Base-by-base conservation (phyloP, 23 red algal genomes). In the Gracilaria gracilis region DNA sequence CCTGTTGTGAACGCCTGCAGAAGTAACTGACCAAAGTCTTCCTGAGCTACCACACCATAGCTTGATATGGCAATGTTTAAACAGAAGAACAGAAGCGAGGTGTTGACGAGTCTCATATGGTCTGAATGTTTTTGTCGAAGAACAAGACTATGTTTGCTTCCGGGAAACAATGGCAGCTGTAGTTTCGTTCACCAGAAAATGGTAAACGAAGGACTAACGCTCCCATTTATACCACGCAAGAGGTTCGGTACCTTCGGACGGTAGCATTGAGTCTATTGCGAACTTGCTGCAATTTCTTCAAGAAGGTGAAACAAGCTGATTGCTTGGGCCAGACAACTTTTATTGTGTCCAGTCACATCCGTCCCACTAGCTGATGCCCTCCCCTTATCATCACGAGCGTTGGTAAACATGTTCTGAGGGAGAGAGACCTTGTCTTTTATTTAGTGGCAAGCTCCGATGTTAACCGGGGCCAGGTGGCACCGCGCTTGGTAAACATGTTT, bases 1-100 rank as follows among this genome's bases (percentile, higher is more conserved):
- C 84, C 84, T 8, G 84, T 74, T 57, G 64, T 70, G 58, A 87
- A 87, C 3, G 67, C 84, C 21, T 87, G 66, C 23, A 87, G 38
- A 35, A 87, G 84, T 2, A 77, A 29, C 49, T 87, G 67, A 28
- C 50, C 84, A 71, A 87, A 87, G 51, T 87, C 84, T 21, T 38
- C 39, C 36, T 87, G 84, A 57, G 66, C 84, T 32, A 27, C 21
- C 13, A 34, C 79, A n/a, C 53, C n/a, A 39, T 35, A 25, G 6
- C 40, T 25, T 31, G 46, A 77, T 51, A 77, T 37, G 32, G 31
- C 32, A 69, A 69, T 69, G 0, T 9, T 17, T 32, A 69, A 36
- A 69, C 32, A 7, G 31, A 38, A 32, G 4, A 69, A 69, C 31
- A 69, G 20, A 36, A 32, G 27, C 3, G 64, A 19, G 31, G 27